A percentile compares a stretch with the other conserved stretches of the same genome.
Conservation (phyloP, 2,329 filamentous ascomycete genomes). For the Paecilomyces variotii region DNA sequence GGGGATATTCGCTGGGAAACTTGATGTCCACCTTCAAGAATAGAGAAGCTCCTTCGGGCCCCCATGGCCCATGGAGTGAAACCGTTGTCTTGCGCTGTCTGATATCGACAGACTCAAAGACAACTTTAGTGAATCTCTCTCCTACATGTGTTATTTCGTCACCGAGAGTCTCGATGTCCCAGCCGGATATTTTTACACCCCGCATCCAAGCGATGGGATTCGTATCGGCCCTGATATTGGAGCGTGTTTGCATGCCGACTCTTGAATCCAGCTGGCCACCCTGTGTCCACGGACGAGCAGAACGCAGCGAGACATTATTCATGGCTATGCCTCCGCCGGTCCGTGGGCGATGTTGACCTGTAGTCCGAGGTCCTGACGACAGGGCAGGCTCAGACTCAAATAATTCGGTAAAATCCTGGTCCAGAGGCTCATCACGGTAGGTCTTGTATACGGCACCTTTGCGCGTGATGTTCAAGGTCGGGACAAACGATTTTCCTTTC, state of each 20-base stretch:
- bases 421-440: slow-evolving; percentile 64
- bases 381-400: slow-evolving; percentile 21
- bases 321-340: slow-evolving; percentile 33
- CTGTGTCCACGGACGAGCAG: slow-evolving; percentile 40
- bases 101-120: slow-evolving; percentile 52
- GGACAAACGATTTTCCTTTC: slow-evolving; percentile 58
- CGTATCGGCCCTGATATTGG: slow-evolving; percentile 40
- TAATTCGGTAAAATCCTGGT: slow-evolving; percentile 46
- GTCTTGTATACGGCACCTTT: slow-evolving; percentile 78
- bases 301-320: slow-evolving; percentile 46
- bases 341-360: slow-evolving; percentile 12
- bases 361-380: slow-evolving; percentile 17
- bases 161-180: slow-evolving; percentile 48
- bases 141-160: slow-evolving; percentile 56
- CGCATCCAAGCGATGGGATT: slow-evolving; percentile 59
- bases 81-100: slow-evolving; percentile 46
- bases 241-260: slow-evolving; percentile 41
- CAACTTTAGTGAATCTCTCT: slow-evolving; percentile 53
- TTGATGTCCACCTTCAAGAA: slow-evolving; percentile 52
- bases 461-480: slow-evolving; percentile 65
- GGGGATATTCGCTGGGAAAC: slow-evolving; percentile 52
- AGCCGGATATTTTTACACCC: slow-evolving; percentile 52
- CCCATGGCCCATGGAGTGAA: slow-evolving; percentile 55
- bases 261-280: slow-evolving; percentile 41
- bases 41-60: slow-evolving; percentile 41